Evolutionary conservation across 306 rosid species (phyloP).

Genomic region (Pterocarpus santalinus): DNA sequence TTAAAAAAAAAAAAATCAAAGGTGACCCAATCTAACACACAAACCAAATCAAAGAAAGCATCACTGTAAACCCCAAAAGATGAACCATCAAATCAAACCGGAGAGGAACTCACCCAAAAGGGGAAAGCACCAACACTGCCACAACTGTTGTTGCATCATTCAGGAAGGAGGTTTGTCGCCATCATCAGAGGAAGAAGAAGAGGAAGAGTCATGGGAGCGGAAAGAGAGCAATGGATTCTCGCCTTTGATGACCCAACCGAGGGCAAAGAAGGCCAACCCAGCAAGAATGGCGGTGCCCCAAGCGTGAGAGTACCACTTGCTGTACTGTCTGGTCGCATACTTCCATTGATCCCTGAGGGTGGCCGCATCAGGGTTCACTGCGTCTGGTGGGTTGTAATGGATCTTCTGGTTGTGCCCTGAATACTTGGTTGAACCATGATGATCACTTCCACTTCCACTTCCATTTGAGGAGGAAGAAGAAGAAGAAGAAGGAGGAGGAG

Average conservation of each 20-base stretch:
- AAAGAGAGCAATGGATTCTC: slow-evolving; percentile 84
- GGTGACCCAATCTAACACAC: not conserved
- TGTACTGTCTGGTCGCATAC: slow-evolving; percentile 76
- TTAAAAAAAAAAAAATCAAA: not conserved
- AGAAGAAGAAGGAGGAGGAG: slow-evolving; percentile 44
- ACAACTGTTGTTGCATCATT: slow-evolving; percentile 4
- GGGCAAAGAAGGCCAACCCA: slow-evolving; percentile 89
- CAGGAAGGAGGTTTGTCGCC: slow-evolving; percentile 32
- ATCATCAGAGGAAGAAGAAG: slow-evolving; percentile 42
- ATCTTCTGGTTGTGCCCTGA: slow-evolving; percentile 51
- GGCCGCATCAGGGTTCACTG: slow-evolving; percentile 70
- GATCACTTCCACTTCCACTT: slow-evolving; percentile 18
- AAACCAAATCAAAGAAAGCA: not conserved
- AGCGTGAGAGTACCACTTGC: slow-evolving; percentile 89
- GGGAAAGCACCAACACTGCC: not conserved
- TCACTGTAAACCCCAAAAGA: not conserved
- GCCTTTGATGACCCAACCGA: slow-evolving; percentile 95
- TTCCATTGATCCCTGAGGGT: slow-evolving; percentile 95
- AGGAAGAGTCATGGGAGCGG: slow-evolving; percentile 35
- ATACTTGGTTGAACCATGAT: slow-evolving; percentile 29
- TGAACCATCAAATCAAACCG: not conserved
- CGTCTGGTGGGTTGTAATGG: slow-evolving; percentile 74
- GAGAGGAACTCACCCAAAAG: too few species aligned
- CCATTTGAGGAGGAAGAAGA: slow-evolving; percentile 37
- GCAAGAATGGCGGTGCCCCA: slow-evolving; percentile 98